These are phyloP conservation scores for Purshia tridentata DNA, from an alignment of 306 rosid species.

Conservation along the genomic window DNA sequence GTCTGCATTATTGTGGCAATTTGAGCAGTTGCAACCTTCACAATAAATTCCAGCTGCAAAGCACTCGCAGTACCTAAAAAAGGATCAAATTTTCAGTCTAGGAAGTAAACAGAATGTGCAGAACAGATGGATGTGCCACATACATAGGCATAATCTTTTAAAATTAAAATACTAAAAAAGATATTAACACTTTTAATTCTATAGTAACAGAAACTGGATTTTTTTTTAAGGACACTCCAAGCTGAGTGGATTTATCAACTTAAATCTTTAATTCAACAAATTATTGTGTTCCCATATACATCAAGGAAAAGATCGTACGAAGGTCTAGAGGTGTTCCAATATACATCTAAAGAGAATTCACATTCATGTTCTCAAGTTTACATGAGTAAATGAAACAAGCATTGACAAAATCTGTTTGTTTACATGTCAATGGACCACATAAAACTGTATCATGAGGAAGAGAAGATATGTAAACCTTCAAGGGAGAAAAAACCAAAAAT, in stretches of 20 bases:
- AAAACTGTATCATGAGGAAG: neutral
- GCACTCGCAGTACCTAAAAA: constrained; percentile 85
- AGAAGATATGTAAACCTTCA: neutral
- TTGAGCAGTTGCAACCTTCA: constrained; percentile 68
- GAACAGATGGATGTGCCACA: constrained; percentile 21
- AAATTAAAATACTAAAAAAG: neutral
- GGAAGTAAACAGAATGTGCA: constrained; percentile 1
- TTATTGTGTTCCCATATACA: neutral
- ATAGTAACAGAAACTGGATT: neutral
- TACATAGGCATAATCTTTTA: neutral
- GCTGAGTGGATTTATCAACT: neutral
- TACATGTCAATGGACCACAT: neutral
- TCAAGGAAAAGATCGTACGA: neutral
- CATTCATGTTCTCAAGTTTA: neutral
- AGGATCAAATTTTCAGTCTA: constrained; percentile 20
- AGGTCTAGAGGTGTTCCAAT: neutral
- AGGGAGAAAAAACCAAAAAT: neutral
- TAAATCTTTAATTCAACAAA: neutral
- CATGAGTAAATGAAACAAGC: neutral
- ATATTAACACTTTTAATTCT: neutral
- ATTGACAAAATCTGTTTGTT: neutral
- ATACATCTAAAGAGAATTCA: neutral
- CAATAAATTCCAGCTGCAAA: constrained; percentile 76
- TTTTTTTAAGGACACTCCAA: too few species aligned
- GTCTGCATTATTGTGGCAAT: constrained; percentile 73